A percentile compares a stretch with the other conserved stretches of the same genome.
These are phyloP conservation scores for Penicillium sumatraense DNA, from an alignment of 2,329 filamentous ascomycete species.

Conservation along the genomic window DNA sequence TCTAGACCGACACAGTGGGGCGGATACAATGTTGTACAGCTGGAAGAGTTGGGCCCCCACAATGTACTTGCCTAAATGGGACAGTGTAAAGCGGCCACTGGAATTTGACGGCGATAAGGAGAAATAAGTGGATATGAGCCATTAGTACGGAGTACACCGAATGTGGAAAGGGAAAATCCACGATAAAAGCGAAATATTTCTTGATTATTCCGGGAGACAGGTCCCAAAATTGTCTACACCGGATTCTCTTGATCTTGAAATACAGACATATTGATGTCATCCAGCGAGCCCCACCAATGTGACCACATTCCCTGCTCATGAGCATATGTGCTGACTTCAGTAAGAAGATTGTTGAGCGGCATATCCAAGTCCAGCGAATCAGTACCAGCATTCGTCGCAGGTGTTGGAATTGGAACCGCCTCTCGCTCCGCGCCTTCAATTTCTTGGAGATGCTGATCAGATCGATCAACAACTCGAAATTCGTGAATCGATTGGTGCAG, in stretches of 20 bases:
- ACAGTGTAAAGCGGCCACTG: background rate
- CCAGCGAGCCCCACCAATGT: constrained; percentile 21
- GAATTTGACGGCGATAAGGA: no score
- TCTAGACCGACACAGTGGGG: no score
- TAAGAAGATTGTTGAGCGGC: constrained; percentile 18
- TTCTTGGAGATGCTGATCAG: constrained; percentile 20
- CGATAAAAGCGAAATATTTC: background rate
- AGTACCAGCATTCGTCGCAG: constrained; percentile 3
- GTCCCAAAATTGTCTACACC: background rate
- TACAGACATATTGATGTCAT: constrained; percentile 12
- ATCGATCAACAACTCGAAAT: constrained; percentile 18
- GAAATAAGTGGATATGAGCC: no score
- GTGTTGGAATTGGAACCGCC: constrained; percentile 5
- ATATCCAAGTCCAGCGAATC: constrained; percentile 17
- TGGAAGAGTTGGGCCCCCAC: background rate
- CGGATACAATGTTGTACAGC: background rate
- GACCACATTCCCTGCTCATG: constrained; percentile 23
- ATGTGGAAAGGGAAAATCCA: background rate
- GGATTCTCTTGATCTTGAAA: background rate
- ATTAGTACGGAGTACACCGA: no score
- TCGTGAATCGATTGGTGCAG: constrained; percentile 24
- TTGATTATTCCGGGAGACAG: background rate
- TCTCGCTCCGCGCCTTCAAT: constrained; percentile 18
- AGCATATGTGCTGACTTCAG: constrained; percentile 18
- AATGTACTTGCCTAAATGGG: background rate